Conservation (phyloP, 78 protist genomes). For the Cyanophora paradoxa region DNA sequence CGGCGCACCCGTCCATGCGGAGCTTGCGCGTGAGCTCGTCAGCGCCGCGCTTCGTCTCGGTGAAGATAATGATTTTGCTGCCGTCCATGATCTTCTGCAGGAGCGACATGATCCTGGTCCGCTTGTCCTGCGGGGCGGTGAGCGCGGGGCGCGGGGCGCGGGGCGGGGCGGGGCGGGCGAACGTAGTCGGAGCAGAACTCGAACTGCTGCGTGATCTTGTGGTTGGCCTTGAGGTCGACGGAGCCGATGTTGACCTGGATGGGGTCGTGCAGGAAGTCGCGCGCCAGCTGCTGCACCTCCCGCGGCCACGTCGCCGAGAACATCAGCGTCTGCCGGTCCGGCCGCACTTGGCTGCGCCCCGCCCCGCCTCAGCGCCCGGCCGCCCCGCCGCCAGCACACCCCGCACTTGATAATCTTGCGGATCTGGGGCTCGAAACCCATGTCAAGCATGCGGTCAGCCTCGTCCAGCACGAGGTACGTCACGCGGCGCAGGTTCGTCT, state of each 20-base stretch:
- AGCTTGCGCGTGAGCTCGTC: constrained; percentile 48
- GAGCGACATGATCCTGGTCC: no score
- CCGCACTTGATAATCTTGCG: no score
- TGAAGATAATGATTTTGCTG: constrained; percentile 66
- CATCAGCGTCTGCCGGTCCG: constrained; percentile 92
- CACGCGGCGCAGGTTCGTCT: constrained; percentile 65
- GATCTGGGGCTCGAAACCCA: constrained; percentile 91
- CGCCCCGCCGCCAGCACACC: no score
- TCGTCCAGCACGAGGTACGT: constrained; percentile 93
- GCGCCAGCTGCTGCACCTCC: constrained; percentile 33
- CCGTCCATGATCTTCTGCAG: constrained; percentile 31
- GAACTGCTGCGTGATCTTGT: constrained; percentile 69
- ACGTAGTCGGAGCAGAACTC: constrained; percentile 17
- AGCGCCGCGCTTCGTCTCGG: constrained; percentile 55
- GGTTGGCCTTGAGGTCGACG: constrained; percentile 61
- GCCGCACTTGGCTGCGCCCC: constrained; percentile 9
- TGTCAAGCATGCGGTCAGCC: constrained; percentile 95
- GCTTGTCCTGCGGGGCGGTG: no score
- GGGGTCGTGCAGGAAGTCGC: constrained; percentile 36
- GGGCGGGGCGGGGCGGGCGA: no score
- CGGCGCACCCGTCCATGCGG: constrained; percentile 21
- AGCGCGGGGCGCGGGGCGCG: no score
- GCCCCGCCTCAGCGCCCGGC: no score
- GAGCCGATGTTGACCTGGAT: constrained; percentile 63
- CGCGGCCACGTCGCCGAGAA: constrained; percentile 99